These are phyloP conservation scores for Termitomyces sp. DNA, from an alignment of 768 basidiomycete species.

Conservation along the genomic window DNA sequence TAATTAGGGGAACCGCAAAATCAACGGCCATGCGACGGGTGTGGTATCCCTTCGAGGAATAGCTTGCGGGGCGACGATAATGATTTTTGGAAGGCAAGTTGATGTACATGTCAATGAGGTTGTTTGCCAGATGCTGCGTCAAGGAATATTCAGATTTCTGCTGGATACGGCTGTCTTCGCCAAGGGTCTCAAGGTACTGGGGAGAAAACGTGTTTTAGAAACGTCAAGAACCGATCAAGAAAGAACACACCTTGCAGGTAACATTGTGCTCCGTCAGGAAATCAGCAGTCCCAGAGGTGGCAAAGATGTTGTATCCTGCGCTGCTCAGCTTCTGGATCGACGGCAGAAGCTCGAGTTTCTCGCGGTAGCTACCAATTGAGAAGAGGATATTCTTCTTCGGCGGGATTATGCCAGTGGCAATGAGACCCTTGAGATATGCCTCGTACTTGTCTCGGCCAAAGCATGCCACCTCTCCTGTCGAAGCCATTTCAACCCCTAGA, in stretches of 20 bases:
- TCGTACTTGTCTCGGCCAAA: slow-evolving; percentile 98
- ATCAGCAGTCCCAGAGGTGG: slow-evolving; percentile 95
- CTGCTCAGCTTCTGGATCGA: slow-evolving; percentile 92
- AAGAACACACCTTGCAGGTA: slow-evolving; percentile 74
- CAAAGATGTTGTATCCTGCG: slow-evolving; percentile 94
- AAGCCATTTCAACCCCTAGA: slow-evolving; percentile 99
- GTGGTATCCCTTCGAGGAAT: slow-evolving; percentile 93
- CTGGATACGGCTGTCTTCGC: slow-evolving; percentile 63
- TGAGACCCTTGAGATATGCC: slow-evolving; percentile 94
- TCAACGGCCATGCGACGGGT: slow-evolving; percentile 99
- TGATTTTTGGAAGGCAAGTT: slow-evolving; percentile 98
- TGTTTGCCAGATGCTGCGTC: slow-evolving; percentile 93
- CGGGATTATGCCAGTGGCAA: slow-evolving; percentile 90
- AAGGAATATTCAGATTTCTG: slow-evolving; percentile 98
- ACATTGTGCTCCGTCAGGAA: slow-evolving; percentile 97
- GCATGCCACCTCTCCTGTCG: slow-evolving; percentile 98
- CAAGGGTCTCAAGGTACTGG: slow-evolving; percentile 86
- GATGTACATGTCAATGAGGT: slow-evolving; percentile 99
- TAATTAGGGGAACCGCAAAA: slow-evolving; percentile 94
- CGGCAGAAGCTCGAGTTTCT: slow-evolving; percentile 94
- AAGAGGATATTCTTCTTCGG: slow-evolving; percentile 98
- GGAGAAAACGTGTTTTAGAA: background rate
- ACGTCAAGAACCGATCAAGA: background rate
- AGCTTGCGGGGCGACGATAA: slow-evolving; percentile 94
- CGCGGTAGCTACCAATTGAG: slow-evolving; percentile 94